Evolutionary conservation across 495 filamentous ascomycete genomes (phyloP), one percentile per base, ranked within the genome.

Genomic region (Penicillium paradoxum): DNA sequence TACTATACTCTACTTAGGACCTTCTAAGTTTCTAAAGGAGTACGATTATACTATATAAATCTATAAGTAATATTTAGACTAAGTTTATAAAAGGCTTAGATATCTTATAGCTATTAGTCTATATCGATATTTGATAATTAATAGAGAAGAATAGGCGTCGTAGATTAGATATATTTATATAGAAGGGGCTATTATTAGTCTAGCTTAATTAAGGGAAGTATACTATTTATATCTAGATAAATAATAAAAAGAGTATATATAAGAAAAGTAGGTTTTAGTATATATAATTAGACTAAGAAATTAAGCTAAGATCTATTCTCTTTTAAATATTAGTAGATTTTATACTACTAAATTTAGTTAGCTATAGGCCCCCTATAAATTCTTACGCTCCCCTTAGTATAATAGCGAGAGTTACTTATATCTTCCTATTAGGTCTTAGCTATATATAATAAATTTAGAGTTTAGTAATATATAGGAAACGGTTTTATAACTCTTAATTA

Each of bases 291-390:
- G 45, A 47, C 45, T 19, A 13, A 37, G 19, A 24, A 47, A 47
- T 24, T 33, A 37, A 47, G 30, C 45, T 24, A 47, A 19, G 45
- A 34, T 47, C 27, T 45, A 27, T 30, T 45, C 42, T 32, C 25
- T 19, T 27, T 32, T 27, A 9, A 25, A 45, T 13, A 9, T 45
- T 27, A 37, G 45, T 47, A 3, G 45, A 47, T n/a, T 47, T 36
- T 21, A 46, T 46, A 18, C 44, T 47, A 34, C 45, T 13, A 34
- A 34, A 34, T 34, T 34, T 13, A 34, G 32, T 45, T 13, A 49
- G 46, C 46, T 34, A 39, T 34, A 49, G 46, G 34, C 48, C 17
- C 48, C 48, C 48, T 42, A 25, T 25, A 51, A 42, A 41, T 51
- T 42, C 37, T 32, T n/a, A 24, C 48, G 13, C 36, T 32, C 48